phyloP scores from a whole-genome alignment of 2,329 filamentous ascomycete genomes.

The Ophiobolus disseminans region DNA sequence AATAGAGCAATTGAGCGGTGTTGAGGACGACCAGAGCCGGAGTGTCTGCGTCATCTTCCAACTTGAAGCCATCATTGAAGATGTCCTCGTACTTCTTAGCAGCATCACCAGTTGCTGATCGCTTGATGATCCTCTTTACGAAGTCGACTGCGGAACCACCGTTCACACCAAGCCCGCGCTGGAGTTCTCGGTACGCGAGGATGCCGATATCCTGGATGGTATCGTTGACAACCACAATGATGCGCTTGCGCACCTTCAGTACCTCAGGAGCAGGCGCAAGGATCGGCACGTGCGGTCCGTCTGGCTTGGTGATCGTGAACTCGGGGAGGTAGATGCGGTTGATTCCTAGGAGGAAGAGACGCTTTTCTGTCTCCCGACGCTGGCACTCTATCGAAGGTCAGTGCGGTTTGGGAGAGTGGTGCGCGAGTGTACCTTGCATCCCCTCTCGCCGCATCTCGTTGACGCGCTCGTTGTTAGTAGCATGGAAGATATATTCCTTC shows the following conservation, averaged over 20 bases:
- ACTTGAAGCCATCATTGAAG: constrained; percentile 27
- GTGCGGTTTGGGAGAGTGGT: neutral
- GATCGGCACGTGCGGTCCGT: constrained; percentile 70
- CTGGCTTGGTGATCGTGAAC: constrained; percentile 49
- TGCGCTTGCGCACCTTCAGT: constrained; percentile 63
- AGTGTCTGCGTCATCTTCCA: constrained; percentile 25
- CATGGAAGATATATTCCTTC: constrained; percentile 75
- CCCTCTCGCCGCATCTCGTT: constrained; percentile 74
- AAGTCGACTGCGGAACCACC: constrained; percentile 74
- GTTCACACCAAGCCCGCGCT: constrained; percentile 69
- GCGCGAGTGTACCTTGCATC: constrained; percentile 68
- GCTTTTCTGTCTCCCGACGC: constrained; percentile 65
- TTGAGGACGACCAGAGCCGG: constrained; percentile 79
- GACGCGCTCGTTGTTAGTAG: constrained; percentile 75
- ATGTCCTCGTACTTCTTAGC: constrained; percentile 16
- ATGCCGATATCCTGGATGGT: constrained; percentile 79
- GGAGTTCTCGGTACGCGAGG: constrained; percentile 72
- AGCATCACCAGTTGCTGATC: constrained; percentile 11
- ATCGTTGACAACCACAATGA: constrained; percentile 80
- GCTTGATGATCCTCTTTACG: constrained; percentile 56
- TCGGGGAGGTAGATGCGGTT: constrained; percentile 68
- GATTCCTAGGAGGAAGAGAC: constrained; percentile 69
- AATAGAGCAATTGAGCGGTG: constrained; percentile 78
- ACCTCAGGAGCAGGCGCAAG: constrained; percentile 63
- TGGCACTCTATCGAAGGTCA: constrained; percentile 63